phyloP scores from a whole-genome alignment of 306 rosid genomes.

The Phaseolus lunatus region DNA sequence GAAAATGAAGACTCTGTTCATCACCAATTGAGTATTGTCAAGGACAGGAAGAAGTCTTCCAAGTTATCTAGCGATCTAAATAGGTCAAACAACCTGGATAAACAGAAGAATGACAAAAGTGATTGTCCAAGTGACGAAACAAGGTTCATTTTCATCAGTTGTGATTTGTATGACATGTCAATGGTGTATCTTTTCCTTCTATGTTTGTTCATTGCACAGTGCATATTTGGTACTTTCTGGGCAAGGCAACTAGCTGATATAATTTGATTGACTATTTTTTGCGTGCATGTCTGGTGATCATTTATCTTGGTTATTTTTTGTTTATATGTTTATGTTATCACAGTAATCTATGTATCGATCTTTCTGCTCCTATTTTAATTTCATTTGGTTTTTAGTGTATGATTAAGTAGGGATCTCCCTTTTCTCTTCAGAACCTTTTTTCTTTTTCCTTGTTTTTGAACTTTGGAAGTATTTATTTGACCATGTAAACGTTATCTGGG shows the following conservation, averaged over 20 bases:
- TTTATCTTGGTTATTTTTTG: constrained; percentile 30
- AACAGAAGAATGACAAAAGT: constrained; percentile 49
- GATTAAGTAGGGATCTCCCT: constrained; percentile 1
- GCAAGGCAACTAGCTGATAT: constrained; percentile 21
- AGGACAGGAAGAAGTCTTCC: constrained; percentile 51
- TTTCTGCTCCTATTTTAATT: constrained; percentile 14
- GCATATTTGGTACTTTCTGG: constrained; percentile 27
- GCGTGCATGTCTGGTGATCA: constrained; percentile 30
- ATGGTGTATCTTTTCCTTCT: constrained; percentile 9
- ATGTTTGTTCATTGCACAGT: constrained; percentile 25
- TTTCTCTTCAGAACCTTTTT: background rate
- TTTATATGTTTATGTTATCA: background rate
- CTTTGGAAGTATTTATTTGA: constrained; percentile 28
- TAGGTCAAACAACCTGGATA: constrained; percentile 43
- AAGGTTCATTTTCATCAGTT: constrained; percentile 58
- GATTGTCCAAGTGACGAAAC: constrained; percentile 44
- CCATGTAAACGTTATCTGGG: constrained; percentile 14
- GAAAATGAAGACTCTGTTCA: constrained; percentile 44
- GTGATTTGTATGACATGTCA: constrained; percentile 36
- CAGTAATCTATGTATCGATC: background rate
- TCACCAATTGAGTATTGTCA: constrained; percentile 47
- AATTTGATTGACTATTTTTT: constrained; percentile 23
- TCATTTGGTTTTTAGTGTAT: background rate
- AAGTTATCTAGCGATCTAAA: constrained; percentile 49
- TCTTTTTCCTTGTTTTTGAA: background rate